Conservation (phyloP, 2,329 filamentous ascomycete genomes). For the Phialemonium atrogriseum region DNA sequence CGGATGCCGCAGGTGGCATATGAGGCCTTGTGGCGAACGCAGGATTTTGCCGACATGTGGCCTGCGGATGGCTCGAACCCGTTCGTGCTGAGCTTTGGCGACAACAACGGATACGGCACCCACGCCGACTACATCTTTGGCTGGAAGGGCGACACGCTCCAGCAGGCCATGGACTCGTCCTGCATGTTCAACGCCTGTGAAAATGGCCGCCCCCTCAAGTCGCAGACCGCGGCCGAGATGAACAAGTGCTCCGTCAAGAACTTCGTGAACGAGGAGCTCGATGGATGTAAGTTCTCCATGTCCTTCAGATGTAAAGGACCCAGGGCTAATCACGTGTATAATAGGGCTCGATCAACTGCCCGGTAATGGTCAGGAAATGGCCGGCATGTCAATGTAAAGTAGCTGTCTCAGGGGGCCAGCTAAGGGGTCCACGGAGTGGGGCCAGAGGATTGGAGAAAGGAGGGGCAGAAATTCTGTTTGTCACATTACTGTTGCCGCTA, state of each 20-base stretch:
- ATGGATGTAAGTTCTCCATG: constrained; percentile 16
- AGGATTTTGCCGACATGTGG: constrained; percentile 27
- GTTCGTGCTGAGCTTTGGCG: constrained; percentile 19
- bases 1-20: constrained; percentile 27
- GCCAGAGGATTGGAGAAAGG: too few relatives aligned
- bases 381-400: too few relatives aligned
- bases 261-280: constrained; percentile 20
- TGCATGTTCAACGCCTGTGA: constrained; percentile 25
- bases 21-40: constrained; percentile 37
- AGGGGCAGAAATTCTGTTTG: too few relatives aligned
- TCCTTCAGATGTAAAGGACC: not conserved
- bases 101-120: constrained; percentile 18
- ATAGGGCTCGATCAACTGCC: constrained; percentile 3
- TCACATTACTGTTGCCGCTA: too few relatives aligned
- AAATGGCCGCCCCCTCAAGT: constrained; percentile 21
- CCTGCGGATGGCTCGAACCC: constrained; percentile 23
- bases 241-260: constrained; percentile 21
- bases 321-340: not conserved
- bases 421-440: too few relatives aligned
- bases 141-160: constrained; percentile 24
- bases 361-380: not conserved
- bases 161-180: constrained; percentile 20
- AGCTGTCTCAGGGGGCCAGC: too few relatives aligned
- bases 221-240: constrained; percentile 22
- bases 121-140: constrained; percentile 25